phyloP scores from a whole-genome alignment of 768 basidiomycete species.

The Leccinum uliginosum region DNA sequence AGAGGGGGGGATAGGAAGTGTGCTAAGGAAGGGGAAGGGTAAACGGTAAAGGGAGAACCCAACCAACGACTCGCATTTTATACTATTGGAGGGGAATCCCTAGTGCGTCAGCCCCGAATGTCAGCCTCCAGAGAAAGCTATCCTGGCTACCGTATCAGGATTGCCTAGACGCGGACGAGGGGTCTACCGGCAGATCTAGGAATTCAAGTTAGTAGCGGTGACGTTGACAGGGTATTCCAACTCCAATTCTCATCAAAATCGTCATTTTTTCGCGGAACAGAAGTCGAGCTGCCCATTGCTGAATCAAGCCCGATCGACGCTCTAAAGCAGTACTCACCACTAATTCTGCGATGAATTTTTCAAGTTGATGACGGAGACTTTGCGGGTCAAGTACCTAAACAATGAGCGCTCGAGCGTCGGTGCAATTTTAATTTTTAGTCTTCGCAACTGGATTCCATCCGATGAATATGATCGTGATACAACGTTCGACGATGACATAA shows the following conservation, averaged over 20 bases:
- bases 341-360: not conserved
- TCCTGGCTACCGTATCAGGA: constrained; percentile 16
- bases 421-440: not conserved
- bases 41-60: constrained; percentile 6
- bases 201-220: constrained; percentile 7
- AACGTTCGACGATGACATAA: constrained; percentile 15
- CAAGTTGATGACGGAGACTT: not conserved
- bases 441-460: constrained; percentile 10
- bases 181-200: not conserved
- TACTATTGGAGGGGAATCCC: constrained; percentile 15
- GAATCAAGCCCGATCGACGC: constrained; percentile 20
- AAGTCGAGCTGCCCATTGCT: constrained; percentile 1
- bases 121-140: constrained; percentile 17
- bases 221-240: constrained; percentile 1
- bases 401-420: not conserved
- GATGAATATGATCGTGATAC: constrained; percentile 17
- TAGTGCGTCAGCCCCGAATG: constrained; percentile 22
- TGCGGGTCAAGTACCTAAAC: not conserved
- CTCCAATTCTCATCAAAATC: not conserved
- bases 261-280: not conserved
- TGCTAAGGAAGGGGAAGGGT: constrained; percentile 6
- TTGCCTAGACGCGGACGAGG: constrained; percentile 1
- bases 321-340: constrained; percentile 15
- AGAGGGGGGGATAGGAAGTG: constrained; percentile 34
- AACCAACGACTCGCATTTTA: constrained; percentile 20